Evolutionary conservation across 495 filamentous ascomycete species (phyloP).

Genomic region (Aspergillus nanangensis): DNA sequence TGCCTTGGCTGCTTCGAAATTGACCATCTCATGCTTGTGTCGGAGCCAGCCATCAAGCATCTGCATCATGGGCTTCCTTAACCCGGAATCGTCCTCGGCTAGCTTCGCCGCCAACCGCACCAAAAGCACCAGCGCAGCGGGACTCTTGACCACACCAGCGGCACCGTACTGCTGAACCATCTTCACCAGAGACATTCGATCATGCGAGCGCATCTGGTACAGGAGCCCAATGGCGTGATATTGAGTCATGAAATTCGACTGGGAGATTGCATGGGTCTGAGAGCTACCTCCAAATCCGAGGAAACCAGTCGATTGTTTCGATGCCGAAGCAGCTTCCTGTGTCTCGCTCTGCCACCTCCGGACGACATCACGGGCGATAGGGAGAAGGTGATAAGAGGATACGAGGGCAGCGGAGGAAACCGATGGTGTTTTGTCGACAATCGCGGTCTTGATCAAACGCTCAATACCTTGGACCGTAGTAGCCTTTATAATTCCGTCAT

Average conservation of each 20-base stretch:
- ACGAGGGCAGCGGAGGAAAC: constrained; percentile 96
- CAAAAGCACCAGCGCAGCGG: constrained; percentile 85
- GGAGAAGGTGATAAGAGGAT: constrained; percentile 96
- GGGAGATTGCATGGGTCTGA: constrained; percentile 58
- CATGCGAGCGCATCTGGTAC: constrained; percentile 96
- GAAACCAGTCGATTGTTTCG: constrained; percentile 84
- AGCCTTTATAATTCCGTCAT: constrained; percentile 47
- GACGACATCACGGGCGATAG: constrained; percentile 91
- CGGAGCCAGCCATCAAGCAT: constrained; percentile 93
- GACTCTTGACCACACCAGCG: constrained; percentile 89
- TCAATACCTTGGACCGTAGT: constrained; percentile 98
- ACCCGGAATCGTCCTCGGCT: constrained; percentile 83
- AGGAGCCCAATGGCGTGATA: constrained; percentile 97
- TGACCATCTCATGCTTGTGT: constrained; percentile 99
- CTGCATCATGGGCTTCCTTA: constrained; percentile 92
- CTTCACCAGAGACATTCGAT: constrained; percentile 98
- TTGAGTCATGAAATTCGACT: constrained; percentile 89
- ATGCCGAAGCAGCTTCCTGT: constrained; percentile 88
- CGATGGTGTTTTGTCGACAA: constrained; percentile 98
- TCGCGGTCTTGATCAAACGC: constrained; percentile 96
- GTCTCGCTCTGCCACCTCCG: constrained; percentile 98
- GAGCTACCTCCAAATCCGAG: constrained; percentile 78
- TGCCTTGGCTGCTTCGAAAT: constrained; percentile 97
- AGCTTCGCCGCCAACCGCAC: constrained; percentile 92
- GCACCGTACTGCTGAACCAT: constrained; percentile 98